Conservation (phyloP, 441 rosid species). For the Aquilaria agallochum region DNA sequence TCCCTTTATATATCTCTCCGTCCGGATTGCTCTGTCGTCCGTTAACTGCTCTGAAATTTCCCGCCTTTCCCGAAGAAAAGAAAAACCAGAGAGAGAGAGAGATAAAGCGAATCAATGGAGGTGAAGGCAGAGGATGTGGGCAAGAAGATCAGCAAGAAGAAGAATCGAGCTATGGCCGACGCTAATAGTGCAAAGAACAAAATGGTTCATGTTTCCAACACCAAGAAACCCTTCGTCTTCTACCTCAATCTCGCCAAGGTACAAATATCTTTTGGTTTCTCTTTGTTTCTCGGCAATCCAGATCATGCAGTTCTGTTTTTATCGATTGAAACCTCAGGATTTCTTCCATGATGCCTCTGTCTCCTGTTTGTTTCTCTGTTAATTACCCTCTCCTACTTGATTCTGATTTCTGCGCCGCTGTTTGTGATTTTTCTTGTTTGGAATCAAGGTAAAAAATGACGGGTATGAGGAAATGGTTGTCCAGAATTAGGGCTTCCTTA, state of each 20-base stretch:
- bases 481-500: background rate
- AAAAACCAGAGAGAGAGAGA: background rate
- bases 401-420: no score
- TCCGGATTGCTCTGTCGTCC: background rate
- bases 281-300: no score
- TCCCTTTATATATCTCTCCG: background rate
- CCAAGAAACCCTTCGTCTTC: conserved; percentile 41
- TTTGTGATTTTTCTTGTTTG: no score
- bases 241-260: conserved; percentile 46
- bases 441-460: no score
- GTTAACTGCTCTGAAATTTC: conserved; percentile 8
- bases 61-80: conserved; percentile 11
- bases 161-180: conserved; percentile 4
- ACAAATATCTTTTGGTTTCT: background rate
- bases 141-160: background rate
- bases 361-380: no score
- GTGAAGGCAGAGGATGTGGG: background rate
- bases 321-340: no score
- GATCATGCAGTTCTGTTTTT: no score
- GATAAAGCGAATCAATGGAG: conserved; percentile 14
- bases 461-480: background rate
- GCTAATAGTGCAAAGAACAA: conserved; percentile 10
- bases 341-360: no score
- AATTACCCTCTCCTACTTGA: no score
- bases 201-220: conserved; percentile 32